Percentiles rank a stretch among this genome's conserved stretches.
phyloP scores from a whole-genome alignment of 1,284 basidiomycete genomes.

The Moesziomyces sp. region DNA sequence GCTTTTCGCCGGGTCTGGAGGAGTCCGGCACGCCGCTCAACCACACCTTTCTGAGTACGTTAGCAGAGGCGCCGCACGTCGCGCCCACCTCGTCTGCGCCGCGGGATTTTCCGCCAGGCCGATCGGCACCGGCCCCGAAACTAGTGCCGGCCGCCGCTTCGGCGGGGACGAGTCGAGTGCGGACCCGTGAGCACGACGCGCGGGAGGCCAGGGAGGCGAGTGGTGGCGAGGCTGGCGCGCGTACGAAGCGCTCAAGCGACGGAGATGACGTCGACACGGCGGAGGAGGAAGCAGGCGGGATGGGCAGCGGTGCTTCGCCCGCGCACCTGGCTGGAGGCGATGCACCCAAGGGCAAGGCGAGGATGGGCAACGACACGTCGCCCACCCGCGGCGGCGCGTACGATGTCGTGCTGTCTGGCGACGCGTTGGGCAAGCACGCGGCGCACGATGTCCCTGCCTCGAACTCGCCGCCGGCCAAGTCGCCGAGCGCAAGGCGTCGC shows the following conservation, averaged over 20 bases:
- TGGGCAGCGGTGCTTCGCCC: not conserved
- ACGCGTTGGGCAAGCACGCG: slow-evolving; percentile 12
- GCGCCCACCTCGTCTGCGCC: slow-evolving; percentile 6
- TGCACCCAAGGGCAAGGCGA: slow-evolving; percentile 30
- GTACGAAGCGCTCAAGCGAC: slow-evolving; percentile 31
- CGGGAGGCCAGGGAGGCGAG: slow-evolving; percentile 2
- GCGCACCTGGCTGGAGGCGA: not conserved
- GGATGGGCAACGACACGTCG: slow-evolving; percentile 10
- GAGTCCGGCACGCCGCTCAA: slow-evolving; percentile 70
- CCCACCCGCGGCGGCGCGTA: slow-evolving; percentile 9
- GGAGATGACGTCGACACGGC: slow-evolving; percentile 46
- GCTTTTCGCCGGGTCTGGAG: slow-evolving; percentile 47
- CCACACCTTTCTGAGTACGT: slow-evolving; percentile 70
- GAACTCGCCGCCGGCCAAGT: slow-evolving; percentile 1
- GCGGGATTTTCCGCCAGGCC: slow-evolving; percentile 50
- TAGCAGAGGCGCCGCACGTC: slow-evolving; percentile 67
- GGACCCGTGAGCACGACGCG: slow-evolving; percentile 6
- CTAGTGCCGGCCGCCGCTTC: slow-evolving; percentile 33
- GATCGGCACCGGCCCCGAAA: slow-evolving; percentile 50
- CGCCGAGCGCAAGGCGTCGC: too few relatives aligned
- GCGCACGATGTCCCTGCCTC: slow-evolving; percentile 3
- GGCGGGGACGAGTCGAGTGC: slow-evolving; percentile 12
- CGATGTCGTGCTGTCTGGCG: slow-evolving; percentile 1
- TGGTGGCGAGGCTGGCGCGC: not conserved
- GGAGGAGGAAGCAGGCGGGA: slow-evolving; percentile 27